These are phyloP conservation scores for Viola pubescens DNA, from an alignment of 441 rosid genomes.

Conservation along the genomic window DNA sequence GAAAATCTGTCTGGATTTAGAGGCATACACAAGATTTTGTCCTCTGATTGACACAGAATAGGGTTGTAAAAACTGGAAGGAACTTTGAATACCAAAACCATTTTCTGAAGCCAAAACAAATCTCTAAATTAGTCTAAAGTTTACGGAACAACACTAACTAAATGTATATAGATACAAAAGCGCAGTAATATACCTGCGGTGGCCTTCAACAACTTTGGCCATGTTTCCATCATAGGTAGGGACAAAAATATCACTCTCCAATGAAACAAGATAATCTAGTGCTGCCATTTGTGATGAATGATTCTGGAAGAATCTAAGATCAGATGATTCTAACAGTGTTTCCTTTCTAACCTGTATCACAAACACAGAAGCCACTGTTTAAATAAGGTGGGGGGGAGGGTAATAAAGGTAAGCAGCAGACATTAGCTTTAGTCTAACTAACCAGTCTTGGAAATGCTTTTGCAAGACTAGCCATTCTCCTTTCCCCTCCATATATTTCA, in stretches of 20 bases:
- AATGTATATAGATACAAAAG: neutral
- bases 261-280: conserved; percentile 76
- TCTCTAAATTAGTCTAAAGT: conserved; percentile 6
- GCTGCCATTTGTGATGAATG: conserved; percentile 98
- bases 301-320: conserved; percentile 72
- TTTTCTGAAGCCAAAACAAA: conserved; percentile 16
- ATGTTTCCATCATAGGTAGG: conserved; percentile 95
- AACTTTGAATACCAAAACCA: conserved; percentile 16
- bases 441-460: conserved; percentile 71
- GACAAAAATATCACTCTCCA: conserved; percentile 86
- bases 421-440: conserved; percentile 22
- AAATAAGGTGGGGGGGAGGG: neutral
- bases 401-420: conserved; percentile 5
- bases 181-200: conserved; percentile 55
- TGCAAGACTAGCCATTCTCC: conserved; percentile 67
- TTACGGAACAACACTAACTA: neutral
- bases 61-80: conserved; percentile 12
- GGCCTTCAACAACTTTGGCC: conserved; percentile 98
- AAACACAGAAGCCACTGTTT: conserved; percentile 9
- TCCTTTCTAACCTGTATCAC: conserved; percentile 75
- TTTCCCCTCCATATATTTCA: conserved; percentile 78
- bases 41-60: conserved; percentile 5
- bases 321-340: conserved; percentile 63
- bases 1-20: conserved; percentile 12
- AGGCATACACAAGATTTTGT: conserved; percentile 11